Evolutionary conservation across 169 alveolate genomes (phyloP).

Genomic region (Plasmodium falciparum): DNA sequence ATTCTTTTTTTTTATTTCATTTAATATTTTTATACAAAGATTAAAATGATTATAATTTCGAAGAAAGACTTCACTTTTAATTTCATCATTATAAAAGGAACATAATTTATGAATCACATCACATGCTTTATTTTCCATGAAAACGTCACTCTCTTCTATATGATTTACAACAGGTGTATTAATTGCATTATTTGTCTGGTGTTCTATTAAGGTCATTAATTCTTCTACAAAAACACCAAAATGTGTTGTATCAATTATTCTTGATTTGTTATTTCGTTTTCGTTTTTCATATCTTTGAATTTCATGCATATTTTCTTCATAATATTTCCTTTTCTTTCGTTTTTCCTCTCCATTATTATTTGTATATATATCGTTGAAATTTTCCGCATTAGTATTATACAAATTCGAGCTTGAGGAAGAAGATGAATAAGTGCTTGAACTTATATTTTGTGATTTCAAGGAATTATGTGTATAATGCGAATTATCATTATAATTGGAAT

Average conservation of each 20-base stretch:
- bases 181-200: constrained; percentile 63
- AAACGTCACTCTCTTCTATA: constrained; percentile 28
- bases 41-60: constrained; percentile 24
- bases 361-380: constrained; percentile 19
- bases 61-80: constrained; percentile 13
- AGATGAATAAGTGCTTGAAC: constrained; percentile 30
- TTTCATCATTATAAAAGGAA: constrained; percentile 45
- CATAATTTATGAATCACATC: constrained; percentile 60
- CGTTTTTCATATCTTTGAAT: constrained; percentile 68
- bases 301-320: constrained; percentile 68
- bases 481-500: not conserved
- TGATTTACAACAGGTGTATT: constrained; percentile 46
- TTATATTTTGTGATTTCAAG: constrained; percentile 17
- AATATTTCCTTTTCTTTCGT: constrained; percentile 68
- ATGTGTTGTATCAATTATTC: constrained; percentile 68
- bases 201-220: constrained; percentile 48
- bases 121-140: constrained; percentile 49
- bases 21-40: constrained; percentile 41
- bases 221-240: constrained; percentile 77
- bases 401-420: constrained; percentile 53
- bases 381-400: constrained; percentile 17
- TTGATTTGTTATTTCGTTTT: constrained; percentile 54
- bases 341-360: constrained; percentile 20
- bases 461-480: not conserved
- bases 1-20: constrained; percentile 63